Evolutionary conservation across 208 protist species (phyloP).

Genomic region (Trypanosoma cruzi): DNA sequence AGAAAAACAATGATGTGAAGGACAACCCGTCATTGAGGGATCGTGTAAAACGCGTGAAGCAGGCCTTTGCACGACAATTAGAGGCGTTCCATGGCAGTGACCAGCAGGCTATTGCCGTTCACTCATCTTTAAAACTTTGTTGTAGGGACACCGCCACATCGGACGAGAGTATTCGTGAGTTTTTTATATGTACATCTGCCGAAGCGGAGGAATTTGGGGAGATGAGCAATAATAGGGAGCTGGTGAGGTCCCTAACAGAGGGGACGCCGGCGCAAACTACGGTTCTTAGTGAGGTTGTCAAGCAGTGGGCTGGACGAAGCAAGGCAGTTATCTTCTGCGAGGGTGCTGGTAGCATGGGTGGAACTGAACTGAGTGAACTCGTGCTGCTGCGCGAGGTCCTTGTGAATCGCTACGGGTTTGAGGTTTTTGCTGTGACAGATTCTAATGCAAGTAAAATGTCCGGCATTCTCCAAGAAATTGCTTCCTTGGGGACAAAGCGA

Average conservation of each 20-base stretch:
- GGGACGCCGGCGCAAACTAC: conserved; percentile 11
- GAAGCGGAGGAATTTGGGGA: conserved; percentile 5
- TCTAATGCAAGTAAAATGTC: conserved; percentile 14
- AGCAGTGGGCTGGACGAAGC: conserved; percentile 33
- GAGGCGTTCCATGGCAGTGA: conserved; percentile 29
- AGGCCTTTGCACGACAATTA: conserved; percentile 30
- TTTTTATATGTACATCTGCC: conserved; percentile 25
- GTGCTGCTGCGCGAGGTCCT: conserved; percentile 42
- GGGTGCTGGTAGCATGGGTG: not conserved
- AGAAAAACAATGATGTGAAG: conserved; percentile 8
- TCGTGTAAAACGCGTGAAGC: conserved; percentile 32
- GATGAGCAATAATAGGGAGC: conserved; percentile 12
- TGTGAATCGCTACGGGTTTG: conserved; percentile 42
- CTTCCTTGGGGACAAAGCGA: conserved; percentile 11
- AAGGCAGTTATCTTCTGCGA: conserved; percentile 32
- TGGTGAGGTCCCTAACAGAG: conserved; percentile 25
- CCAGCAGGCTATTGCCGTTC: conserved; percentile 21
- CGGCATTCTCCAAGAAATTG: conserved; percentile 7
- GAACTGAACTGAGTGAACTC: conserved; percentile 37
- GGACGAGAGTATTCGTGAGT: conserved; percentile 18
- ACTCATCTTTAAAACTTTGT: conserved; percentile 12
- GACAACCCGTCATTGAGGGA: not conserved
- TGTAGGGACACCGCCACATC: conserved; percentile 15
- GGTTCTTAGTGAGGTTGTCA: conserved; percentile 13
- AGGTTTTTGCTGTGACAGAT: conserved; percentile 17